Evolutionary conservation across 768 basidiomycete species (phyloP), one percentile per base, ranked within the genome.

Genomic region (Kwoniella botswanensis): DNA sequence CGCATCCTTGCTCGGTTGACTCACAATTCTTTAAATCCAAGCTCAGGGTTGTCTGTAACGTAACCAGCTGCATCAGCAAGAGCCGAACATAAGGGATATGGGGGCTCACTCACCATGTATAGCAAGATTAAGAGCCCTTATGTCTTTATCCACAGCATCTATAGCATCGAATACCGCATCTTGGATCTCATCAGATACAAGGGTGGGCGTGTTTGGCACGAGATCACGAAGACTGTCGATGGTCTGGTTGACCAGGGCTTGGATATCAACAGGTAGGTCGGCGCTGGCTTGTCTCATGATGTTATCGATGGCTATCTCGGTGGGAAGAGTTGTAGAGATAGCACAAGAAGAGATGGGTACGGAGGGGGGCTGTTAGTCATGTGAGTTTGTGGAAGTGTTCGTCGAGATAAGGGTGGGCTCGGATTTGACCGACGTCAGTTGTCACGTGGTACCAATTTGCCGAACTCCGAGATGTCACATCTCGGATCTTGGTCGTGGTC

Each of bases 131-230:
- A 74, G 29, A 29, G 61, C 63, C 44, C 73, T 54, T 66, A 74
- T 63, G 43, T 74, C 73, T 15, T 56, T 58, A 29, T 66, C 57
- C 26, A 71, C 63, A 3, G 65, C 58, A 35, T 74, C 67, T 54
- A 71, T 63, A 7, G 66, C 70, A 43, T 67, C 58, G 63, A 74
- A 74, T 24, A 74, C 63, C 3, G 73, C 70, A 60, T 74, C 70
- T 60, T 71, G 55, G 10, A 74, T 66, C 58, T 74, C 70, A 50
- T 74, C 70, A 26, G 69, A 46, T 15, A 74, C 70, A 43, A 71
- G 65, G 15, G 44, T 59, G 21, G 61, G 66, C 13, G 66, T 42
- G 42, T 71, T 50, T 17, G 73, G 69, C 3, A 67, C 55, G n/a
- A 74, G 62, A 57, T 64, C 55, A 21, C 62, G 50, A 26, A 74